Conservation (phyloP, 768 basidiomycete genomes). For the Naganishia vaughanmartiniae region DNA sequence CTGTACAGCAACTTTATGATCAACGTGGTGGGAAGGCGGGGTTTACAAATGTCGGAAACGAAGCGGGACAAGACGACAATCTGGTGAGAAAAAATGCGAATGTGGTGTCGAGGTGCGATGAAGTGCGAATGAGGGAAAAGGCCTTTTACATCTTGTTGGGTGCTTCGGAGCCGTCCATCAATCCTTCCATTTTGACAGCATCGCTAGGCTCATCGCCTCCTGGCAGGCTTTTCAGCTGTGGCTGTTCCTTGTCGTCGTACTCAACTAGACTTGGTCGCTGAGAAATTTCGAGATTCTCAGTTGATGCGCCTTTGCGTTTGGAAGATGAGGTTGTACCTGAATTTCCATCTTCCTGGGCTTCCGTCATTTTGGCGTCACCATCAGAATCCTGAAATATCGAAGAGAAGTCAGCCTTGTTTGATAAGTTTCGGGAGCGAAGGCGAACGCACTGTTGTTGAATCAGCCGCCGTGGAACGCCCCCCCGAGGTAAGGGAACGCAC, state of each 20-base stretch:
- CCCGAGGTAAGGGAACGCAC: slow-evolving; percentile 25
- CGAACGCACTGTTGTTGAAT: slow-evolving; percentile 11
- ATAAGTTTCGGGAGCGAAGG: neutral
- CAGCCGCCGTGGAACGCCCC: slow-evolving; percentile 1
- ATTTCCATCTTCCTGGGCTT: slow-evolving; percentile 18
- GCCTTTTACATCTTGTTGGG: slow-evolving; percentile 40
- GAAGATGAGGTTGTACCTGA: slow-evolving; percentile 22
- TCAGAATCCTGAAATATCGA: slow-evolving; percentile 21
- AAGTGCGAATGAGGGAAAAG: slow-evolving; percentile 1
- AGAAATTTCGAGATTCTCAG: slow-evolving; percentile 26
- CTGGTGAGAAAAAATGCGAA: slow-evolving; percentile 8
- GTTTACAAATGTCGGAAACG: slow-evolving; percentile 3
- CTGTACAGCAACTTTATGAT: slow-evolving; percentile 5
- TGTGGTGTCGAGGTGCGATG: too few relatives aligned
- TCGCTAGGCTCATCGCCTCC: slow-evolving; percentile 40
- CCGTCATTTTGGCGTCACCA: slow-evolving; percentile 26
- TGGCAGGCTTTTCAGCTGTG: slow-evolving; percentile 43
- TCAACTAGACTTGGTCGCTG: slow-evolving; percentile 20
- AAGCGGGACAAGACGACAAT: neutral
- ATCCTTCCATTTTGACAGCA: slow-evolving; percentile 45
- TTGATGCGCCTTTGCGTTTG: slow-evolving; percentile 15
- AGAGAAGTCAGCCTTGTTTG: neutral
- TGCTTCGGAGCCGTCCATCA: slow-evolving; percentile 48
- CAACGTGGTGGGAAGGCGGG: neutral
- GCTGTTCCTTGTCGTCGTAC: slow-evolving; percentile 20